Conservation (phyloP, 176 grass and related monocot species). For the Echinochloa phyllopogon region DNA sequence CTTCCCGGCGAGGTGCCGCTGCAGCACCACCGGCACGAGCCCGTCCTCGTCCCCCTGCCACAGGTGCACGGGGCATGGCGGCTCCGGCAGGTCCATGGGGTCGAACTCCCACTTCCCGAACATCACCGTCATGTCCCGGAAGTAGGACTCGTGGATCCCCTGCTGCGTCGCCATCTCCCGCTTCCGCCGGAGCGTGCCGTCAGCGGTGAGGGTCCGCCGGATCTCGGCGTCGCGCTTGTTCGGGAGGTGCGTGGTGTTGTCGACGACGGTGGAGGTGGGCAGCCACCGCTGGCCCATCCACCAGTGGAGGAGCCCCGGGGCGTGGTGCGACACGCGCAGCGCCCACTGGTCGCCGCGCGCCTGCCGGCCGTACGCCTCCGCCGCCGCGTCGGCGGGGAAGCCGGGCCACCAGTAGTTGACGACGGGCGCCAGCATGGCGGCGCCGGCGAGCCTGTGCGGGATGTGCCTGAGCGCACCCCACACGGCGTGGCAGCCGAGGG, state of each 20-base stretch:
- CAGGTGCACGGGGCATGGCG: constrained; percentile 65
- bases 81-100: constrained; percentile 58
- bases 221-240: constrained; percentile 67
- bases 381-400: constrained; percentile 53
- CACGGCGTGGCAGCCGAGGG: constrained; percentile 70
- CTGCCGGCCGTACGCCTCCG: constrained; percentile 53
- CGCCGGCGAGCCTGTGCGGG: constrained; percentile 63
- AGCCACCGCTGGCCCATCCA: constrained; percentile 87
- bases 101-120: constrained; percentile 85
- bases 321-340: constrained; percentile 70
- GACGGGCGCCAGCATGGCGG: constrained; percentile 64
- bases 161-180: constrained; percentile 71
- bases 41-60: constrained; percentile 86
- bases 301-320: constrained; percentile 73
- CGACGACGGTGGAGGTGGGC: constrained; percentile 73
- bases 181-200: constrained; percentile 60
- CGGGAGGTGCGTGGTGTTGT: constrained; percentile 63
- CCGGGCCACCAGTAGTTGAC: constrained; percentile 89
- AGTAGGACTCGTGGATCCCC: constrained; percentile 67
- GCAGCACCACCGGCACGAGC: constrained; percentile 64
- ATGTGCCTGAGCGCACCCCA: constrained; percentile 68
- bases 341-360: constrained; percentile 77
- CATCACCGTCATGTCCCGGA: constrained; percentile 77
- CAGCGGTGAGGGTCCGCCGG: constrained; percentile 27
- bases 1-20: constrained; percentile 56